phyloP scores from a whole-genome alignment of 768 basidiomycete genomes.

The Lentinus brumalis region DNA sequence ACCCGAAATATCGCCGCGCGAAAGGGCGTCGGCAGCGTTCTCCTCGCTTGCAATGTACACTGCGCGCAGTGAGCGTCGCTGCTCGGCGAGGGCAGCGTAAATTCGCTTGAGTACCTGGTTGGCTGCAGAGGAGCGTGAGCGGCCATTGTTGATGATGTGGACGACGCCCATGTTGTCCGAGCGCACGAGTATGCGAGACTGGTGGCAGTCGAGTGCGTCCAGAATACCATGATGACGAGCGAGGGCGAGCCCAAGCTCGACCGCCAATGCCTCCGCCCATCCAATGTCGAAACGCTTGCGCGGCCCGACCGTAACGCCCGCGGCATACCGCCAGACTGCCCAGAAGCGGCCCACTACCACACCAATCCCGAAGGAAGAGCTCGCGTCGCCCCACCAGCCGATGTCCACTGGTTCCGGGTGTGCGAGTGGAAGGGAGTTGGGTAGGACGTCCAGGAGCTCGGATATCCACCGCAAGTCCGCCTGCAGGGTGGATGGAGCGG shows the following conservation, averaged over 20 bases:
- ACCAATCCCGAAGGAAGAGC: constrained; percentile 39
- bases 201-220: background rate
- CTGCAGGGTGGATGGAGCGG: constrained; percentile 7
- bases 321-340: constrained; percentile 34
- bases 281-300: constrained; percentile 33
- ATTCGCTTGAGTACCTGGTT: constrained; percentile 34
- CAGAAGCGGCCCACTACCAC: constrained; percentile 31
- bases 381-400: constrained; percentile 40
- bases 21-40: constrained; percentile 37
- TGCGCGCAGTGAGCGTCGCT: constrained; percentile 13
- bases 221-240: background rate
- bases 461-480: constrained; percentile 30
- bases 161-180: constrained; percentile 41
- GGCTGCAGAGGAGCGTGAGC: constrained; percentile 28
- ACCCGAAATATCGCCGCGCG: constrained; percentile 29
- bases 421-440: constrained; percentile 24
- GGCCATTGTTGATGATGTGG: constrained; percentile 30
- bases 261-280: constrained; percentile 42
- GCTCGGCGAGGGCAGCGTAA: constrained; percentile 23
- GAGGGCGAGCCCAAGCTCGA: constrained; percentile 36
- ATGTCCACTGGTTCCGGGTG: constrained; percentile 26
- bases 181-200: constrained; percentile 20
- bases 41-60: constrained; percentile 24
- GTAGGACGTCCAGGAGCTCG: constrained; percentile 18
- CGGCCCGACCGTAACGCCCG: constrained; percentile 33